Base-by-base conservation (phyloP, 208 protist species). In the Wallacemonas sp. region DNA sequence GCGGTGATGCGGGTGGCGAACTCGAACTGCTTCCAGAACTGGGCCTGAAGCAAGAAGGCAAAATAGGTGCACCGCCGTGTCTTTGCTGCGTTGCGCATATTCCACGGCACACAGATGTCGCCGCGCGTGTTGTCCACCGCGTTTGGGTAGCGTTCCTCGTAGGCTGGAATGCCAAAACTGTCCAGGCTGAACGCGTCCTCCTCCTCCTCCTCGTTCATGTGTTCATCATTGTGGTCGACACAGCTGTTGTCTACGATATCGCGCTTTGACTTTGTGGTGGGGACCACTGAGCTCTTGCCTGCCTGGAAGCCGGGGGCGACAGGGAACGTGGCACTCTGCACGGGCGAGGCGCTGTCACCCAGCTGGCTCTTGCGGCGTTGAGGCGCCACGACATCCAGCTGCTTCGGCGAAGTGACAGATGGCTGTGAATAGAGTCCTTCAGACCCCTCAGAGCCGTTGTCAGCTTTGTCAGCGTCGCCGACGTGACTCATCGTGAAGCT, bases 1-100 rank as follows among this genome's bases (percentile, higher is more conserved):
- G 66, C 58, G 15, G 90, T 91, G 37, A 95, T 76, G 52, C 90
- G 86, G 8, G 73, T 63, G 27, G 90, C 82, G 57, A 89, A 93
- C 70, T 92, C 83, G 32, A 91, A 59, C 46, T 89, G 87, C 19
- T 68, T 60, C 90, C 90, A 95, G 64, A 95, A 95, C 46, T 89
- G 75, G 9, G 66, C 55, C 24, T 63, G 48, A 24, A 73, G 68
- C 15, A 95, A 65, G 59, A 73, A 85, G 54, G 83, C 76, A 71
- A 93, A 91, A 64, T 84, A 85, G 26, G 52, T 75, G 71, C 64
- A 89, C n/a, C 63, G 64, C 21, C 63, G 62, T 12, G 44, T 52
- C 32, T 44, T 1, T 4, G 1, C 10, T 9, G 63, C 30, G 26
- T 78, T 73, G 19, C 83, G 83, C 37, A 90, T 58, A 37, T 88